Evolutionary conservation across 2,329 filamentous ascomycete species (phyloP).

Genomic region (Ophiostoma australiae): DNA sequence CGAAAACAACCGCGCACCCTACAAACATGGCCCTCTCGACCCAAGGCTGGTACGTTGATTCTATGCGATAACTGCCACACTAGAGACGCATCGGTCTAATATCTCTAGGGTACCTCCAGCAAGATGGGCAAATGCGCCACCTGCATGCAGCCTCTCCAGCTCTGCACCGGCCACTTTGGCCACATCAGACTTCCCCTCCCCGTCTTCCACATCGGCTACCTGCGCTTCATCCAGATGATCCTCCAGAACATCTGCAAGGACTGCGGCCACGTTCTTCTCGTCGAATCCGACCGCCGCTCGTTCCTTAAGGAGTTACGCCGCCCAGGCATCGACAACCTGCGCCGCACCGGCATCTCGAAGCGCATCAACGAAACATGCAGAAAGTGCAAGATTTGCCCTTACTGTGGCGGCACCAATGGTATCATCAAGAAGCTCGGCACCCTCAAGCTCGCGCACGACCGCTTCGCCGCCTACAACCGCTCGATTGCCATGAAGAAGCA

Average conservation of each 20-base stretch:
- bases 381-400: constrained; percentile 76
- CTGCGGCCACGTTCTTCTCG: constrained; percentile 77
- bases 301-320: constrained; percentile 77
- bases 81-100: constrained; percentile 4
- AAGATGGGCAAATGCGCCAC: constrained; percentile 77
- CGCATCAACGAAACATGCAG: constrained; percentile 83
- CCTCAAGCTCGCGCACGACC: constrained; percentile 93
- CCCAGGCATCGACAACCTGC: constrained; percentile 79
- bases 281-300: constrained; percentile 69
- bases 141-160: constrained; percentile 72
- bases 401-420: constrained; percentile 79
- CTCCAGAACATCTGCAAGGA: constrained; percentile 96
- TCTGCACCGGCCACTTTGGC: constrained; percentile 93
- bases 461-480: constrained; percentile 80
- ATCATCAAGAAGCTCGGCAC: constrained; percentile 86
- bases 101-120: constrained; percentile 67
- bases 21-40: constrained; percentile 81
- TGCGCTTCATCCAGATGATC: constrained; percentile 87
- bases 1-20: constrained; percentile 69
- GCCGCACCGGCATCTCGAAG: constrained; percentile 77
- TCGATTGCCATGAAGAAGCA: constrained; percentile 83
- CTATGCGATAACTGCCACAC: neutral
- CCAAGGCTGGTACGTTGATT: constrained; percentile 57
- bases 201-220: constrained; percentile 91
- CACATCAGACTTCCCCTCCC: constrained; percentile 86